Conservation (phyloP, 2,329 filamentous ascomycete genomes). For the Alternaria sp. region DNA sequence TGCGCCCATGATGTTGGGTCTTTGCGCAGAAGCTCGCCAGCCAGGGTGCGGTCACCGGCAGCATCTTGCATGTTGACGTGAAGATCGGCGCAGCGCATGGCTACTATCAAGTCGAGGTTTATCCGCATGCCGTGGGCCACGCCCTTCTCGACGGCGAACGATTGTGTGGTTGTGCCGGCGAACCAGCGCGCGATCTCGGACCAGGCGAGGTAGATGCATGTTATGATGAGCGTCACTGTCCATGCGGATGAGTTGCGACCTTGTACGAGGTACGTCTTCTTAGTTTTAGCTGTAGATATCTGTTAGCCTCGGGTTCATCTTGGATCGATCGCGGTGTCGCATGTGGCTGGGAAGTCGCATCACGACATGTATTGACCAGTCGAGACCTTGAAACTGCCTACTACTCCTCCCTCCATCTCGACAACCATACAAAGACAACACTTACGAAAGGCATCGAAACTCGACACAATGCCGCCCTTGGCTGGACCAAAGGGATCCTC, state of each 20-base stretch:
- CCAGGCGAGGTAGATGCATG: constrained; percentile 77
- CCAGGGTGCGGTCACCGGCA: constrained; percentile 87
- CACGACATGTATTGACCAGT: neutral
- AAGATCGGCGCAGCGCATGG: constrained; percentile 86
- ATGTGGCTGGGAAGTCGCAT: neutral
- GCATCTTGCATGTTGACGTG: constrained; percentile 98
- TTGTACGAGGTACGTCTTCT: constrained; percentile 86
- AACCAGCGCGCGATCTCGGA: constrained; percentile 84
- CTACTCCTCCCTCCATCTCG: neutral
- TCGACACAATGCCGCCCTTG: constrained; percentile 64
- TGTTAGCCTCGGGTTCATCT: constrained; percentile 14
- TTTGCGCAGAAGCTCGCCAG: constrained; percentile 72
- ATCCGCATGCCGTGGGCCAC: constrained; percentile 87
- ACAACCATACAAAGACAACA: constrained; percentile 19
- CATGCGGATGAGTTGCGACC: constrained; percentile 90
- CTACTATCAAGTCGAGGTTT: constrained; percentile 91
- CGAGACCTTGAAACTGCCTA: neutral
- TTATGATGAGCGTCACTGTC: constrained; percentile 80
- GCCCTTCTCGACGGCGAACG: constrained; percentile 92
- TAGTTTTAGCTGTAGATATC: constrained; percentile 79
- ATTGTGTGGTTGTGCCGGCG: constrained; percentile 81
- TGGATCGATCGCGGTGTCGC: neutral
- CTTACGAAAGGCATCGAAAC: constrained; percentile 97
- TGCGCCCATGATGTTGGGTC: constrained; percentile 82
- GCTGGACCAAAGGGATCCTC: constrained; percentile 83